Conservation (phyloP, 805 yeast genomes). For the Kuraishia ogatae region DNA sequence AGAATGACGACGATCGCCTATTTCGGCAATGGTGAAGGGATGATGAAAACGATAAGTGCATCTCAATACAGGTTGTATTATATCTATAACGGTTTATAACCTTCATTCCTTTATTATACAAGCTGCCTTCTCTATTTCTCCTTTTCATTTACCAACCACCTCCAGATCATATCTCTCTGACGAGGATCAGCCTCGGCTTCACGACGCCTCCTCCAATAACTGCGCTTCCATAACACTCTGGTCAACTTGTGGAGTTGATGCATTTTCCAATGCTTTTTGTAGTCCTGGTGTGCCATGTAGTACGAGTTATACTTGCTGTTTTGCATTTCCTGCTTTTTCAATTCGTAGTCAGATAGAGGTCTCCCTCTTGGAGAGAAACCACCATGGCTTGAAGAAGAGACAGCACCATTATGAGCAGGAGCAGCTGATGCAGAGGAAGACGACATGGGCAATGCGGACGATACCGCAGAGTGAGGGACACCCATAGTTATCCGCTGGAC, state of each 20-base stretch:
- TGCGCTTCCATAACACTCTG: not conserved
- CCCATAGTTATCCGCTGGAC: conserved; percentile 66
- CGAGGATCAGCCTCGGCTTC: conserved; percentile 16
- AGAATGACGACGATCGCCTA: not conserved
- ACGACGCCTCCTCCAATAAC: conserved; percentile 4
- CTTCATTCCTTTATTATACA: not conserved
- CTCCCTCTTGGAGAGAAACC: not conserved
- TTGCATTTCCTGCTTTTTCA: not conserved
- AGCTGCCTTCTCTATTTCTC: conserved; percentile 12
- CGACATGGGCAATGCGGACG: not conserved
- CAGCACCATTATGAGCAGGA: not conserved
- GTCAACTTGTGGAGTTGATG: not conserved
- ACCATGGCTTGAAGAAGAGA: not conserved
- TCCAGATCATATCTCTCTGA: conserved; percentile 42
- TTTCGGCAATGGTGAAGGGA: not conserved
- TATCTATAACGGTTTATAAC: no score
- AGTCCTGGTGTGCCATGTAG: not conserved
- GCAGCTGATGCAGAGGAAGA: not conserved
- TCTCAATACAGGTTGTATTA: no score
- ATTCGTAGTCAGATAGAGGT: not conserved
- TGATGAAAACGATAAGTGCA: no score
- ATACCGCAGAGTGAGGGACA: conserved; percentile 13
- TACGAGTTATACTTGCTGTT: not conserved
- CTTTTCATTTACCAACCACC: conserved; percentile 42
- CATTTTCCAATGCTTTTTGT: not conserved